Evolutionary conservation across 192 early-diverging fungal genomes (phyloP), one percentile per base, ranked within the genome.

Genomic region (Entomortierella lignicola): DNA sequence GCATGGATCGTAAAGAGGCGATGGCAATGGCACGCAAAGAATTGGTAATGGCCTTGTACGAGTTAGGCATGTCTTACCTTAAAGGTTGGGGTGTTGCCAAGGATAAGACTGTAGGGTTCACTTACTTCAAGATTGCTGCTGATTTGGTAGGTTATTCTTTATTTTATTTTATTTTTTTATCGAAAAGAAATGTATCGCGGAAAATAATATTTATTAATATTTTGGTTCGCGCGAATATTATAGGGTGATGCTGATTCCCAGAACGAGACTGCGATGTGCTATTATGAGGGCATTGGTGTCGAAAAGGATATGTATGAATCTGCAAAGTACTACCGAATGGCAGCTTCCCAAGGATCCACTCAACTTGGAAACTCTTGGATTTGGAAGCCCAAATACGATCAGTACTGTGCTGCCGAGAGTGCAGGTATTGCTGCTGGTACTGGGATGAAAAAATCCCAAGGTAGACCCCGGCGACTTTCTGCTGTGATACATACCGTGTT

Each of bases 321-420:
- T 25, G 93, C 93, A 0, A 90, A 89, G 53, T 94, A 93, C 72
- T 94, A 91, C 72, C 90, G 93, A 15, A 82, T 90, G 70, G 93
- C 93, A 0, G 88, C 88, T 52, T 85, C 86, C 18, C 91, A 94
- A 71, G 93, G 93, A 17, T 80, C 87, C 23, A 84, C 89, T 51
- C 84, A 92, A 30, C 86, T 94, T 81, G 92, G 93, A 27, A 94
- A 92, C 64, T 92, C 92, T 47, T 94, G 93, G 93, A 94, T 94
- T 32, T 92, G 85, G 57, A 94, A 94, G 71, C 85, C 87, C 31
- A 94, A 94, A 81, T 94, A 93, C 72, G 91, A 93, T 60, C 64
- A 82, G 52, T 72, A 84, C 62, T 65, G 66, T 32, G 67, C 71
- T 34, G 69, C 69, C 41, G 65, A 72, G 56, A 61, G 52, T 48